Evolutionary conservation across 2,329 filamentous ascomycete genomes (phyloP).

Genomic region (Trichophyton rubrum): DNA sequence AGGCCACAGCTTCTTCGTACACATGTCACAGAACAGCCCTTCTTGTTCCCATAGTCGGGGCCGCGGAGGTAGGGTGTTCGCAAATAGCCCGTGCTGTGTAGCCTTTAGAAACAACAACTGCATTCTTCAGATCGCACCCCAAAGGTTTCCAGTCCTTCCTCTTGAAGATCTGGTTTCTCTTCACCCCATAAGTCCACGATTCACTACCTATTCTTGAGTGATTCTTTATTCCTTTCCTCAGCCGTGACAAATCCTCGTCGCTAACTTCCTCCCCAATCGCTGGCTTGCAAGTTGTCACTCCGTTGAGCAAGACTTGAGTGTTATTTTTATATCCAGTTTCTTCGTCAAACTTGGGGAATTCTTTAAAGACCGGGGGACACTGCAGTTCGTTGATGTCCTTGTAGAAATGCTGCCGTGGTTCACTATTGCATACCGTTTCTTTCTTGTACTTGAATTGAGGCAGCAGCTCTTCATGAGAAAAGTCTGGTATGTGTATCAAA

Average conservation of each 20-base stretch:
- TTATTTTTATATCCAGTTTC: neutral
- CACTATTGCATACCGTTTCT: neutral
- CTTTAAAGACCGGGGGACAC: neutral
- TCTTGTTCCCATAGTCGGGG: constrained; percentile 3
- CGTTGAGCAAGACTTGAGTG: neutral
- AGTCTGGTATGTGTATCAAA: constrained; percentile 4
- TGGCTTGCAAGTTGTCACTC: neutral
- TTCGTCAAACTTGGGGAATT: neutral
- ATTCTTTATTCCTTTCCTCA: neutral
- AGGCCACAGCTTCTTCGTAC: neutral
- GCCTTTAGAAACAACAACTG: neutral
- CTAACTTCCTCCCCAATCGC: neutral
- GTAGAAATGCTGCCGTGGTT: neutral
- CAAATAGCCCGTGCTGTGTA: neutral
- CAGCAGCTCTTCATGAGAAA: neutral
- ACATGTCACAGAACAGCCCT: constrained; percentile 5
- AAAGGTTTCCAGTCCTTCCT: neutral
- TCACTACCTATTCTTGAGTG: neutral
- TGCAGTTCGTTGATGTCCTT: neutral
- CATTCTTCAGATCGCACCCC: neutral
- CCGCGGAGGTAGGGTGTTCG: neutral
- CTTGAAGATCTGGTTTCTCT: neutral
- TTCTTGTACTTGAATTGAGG: neutral
- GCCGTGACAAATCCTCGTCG: neutral
- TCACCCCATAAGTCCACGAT: neutral